Conservation (phyloP, 1,284 basidiomycete genomes). For the Marasmius oreades region DNA sequence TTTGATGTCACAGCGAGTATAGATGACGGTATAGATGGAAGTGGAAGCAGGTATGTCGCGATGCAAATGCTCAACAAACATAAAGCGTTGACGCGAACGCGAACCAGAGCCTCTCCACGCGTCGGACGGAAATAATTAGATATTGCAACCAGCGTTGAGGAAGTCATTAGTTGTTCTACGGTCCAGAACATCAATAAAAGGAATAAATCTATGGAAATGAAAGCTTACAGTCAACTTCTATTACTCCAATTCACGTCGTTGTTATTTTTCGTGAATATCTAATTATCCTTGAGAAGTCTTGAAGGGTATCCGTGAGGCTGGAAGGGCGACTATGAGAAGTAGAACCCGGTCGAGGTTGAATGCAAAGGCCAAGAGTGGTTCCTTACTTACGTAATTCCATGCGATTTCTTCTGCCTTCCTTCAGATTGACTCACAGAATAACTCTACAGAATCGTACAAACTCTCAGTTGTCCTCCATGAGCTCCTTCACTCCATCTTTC, state of each 20-base stretch:
- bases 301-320: neutral
- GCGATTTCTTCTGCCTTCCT: neutral
- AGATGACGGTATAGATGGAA: conserved; percentile 8
- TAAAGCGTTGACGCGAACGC: conserved; percentile 10
- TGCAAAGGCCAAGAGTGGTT: too few relatives aligned
- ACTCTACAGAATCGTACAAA: neutral
- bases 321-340: neutral
- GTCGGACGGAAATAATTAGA: conserved; percentile 11
- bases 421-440: neutral
- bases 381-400: neutral
- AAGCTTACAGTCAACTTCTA: neutral
- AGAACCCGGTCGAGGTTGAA: neutral
- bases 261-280: neutral
- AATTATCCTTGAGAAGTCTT: neutral
- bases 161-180: neutral
- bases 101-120: conserved; percentile 9
- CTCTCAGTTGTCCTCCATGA: neutral
- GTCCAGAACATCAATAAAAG: neutral
- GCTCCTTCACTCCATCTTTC: neutral
- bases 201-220: neutral
- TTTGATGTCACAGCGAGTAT: neutral
- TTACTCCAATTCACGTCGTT: neutral
- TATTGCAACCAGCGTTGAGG: neutral
- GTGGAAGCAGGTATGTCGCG: conserved; percentile 12
- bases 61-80: conserved; percentile 8